phyloP scores from a whole-genome alignment of 345 rosid species.

The Garcia nutans region DNA sequence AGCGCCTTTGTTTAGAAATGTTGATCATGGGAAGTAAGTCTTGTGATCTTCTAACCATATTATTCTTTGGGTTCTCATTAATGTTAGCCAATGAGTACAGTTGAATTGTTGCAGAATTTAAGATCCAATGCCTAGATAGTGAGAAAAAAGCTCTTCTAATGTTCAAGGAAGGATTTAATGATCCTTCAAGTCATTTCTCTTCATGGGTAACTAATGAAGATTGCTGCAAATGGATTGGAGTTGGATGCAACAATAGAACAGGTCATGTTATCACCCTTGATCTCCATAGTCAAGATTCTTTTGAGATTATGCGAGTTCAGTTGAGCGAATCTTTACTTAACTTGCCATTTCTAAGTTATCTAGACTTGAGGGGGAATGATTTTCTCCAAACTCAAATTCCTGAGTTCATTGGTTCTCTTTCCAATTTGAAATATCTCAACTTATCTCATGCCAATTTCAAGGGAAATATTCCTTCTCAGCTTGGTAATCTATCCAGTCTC shows the following conservation, averaged over 20 bases:
- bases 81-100: neutral
- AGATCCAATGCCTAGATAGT: neutral
- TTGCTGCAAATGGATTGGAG: slow-evolving; percentile 3
- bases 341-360: neutral
- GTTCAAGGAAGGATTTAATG: neutral
- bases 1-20: neutral
- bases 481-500: too few relatives aligned
- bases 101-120: neutral
- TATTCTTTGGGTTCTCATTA: neutral
- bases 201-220: neutral
- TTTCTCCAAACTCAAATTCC: neutral
- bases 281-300: neutral
- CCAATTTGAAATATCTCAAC: too few relatives aligned
- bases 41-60: neutral
- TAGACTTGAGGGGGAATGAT: slow-evolving; percentile 4
- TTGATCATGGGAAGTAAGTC: neutral
- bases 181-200: neutral
- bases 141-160: neutral
- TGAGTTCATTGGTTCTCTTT: too few relatives aligned
- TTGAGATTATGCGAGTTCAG: neutral
- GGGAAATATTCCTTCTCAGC: too few relatives aligned
- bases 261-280: slow-evolving; percentile 2
- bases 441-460: neutral
- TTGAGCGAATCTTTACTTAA: neutral
- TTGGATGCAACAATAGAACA: neutral